Base-by-base conservation (phyloP, 2,329 filamentous ascomycete genomes). In the Verticillium nubilum region DNA sequence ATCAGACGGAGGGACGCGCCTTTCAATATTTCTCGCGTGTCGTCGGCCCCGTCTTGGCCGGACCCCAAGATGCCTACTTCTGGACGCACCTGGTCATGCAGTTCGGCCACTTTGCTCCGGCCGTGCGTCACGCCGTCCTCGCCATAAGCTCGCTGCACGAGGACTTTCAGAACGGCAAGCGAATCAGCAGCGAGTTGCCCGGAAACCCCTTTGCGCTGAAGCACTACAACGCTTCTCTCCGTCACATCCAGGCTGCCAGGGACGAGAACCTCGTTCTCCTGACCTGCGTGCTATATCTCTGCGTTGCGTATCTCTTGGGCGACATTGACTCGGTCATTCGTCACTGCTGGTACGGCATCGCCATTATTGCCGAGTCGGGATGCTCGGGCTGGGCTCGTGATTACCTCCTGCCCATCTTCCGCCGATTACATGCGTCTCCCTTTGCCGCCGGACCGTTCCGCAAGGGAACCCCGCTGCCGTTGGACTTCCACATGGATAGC, bases 261-360 rank as follows among this genome's bases (percentile, higher is more conserved):
- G 60, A 60, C 54, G 55, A 62, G 62, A 35, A 65, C 65, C 2
- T 74, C 0, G 70, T 72, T 0, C 65, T 83, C 19, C 69, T 81
- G 4, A 77, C 76, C 10, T 82, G 80, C 61, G 68, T 82, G 0
- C 68, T 84, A 23, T 82, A 83, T 60, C 77, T 80, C 23, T 81
- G 80, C 62, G 76, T 84, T 56, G 82, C 84, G 66, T 81, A 80
- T 62, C 71, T 84, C 57, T 79, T 79, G 47, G 78, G 79, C 37
- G 77, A 83, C 60, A 47, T 63, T 19, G 76, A 78, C 52, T 67
- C 69, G 7, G 74, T 75, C 17, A 78, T 79, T 1, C 72, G 76
- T 54, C 71, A 62, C 27, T 59, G 42, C 33, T 19, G 29, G 2
- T 37, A 62, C 27, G 61, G 61, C 25, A 53, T 23, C 28, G 59